Base-by-base conservation (phyloP, 2,329 filamentous ascomycete genomes). In the Aspergillus felis region DNA sequence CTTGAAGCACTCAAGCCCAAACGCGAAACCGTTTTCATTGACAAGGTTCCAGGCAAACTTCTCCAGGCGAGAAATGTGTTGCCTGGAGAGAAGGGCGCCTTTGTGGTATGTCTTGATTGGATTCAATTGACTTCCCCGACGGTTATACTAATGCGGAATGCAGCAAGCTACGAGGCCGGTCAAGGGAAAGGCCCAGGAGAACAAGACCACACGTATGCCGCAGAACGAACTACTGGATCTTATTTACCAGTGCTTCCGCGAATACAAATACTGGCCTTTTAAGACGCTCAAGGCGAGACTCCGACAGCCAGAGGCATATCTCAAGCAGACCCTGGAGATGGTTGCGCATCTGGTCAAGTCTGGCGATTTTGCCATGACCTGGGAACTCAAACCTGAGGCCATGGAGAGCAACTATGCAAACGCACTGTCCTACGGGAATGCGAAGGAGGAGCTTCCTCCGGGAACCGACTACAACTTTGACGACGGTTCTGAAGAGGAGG, bases 181-280 rank as follows among this genome's bases (percentile, higher is more conserved):
- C 68, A 76, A 77, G 60, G 60, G 70, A 63, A 74, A 76, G 66
- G 78, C 84, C 5, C 83, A 85, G 72, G 87, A 90, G 66, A 87
- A 91, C 76, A 97, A 97, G 79, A 88, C 90, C 28, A 89, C 91
- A 35, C 92, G 94, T 76, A 92, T 97, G 76, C 87, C 91, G 48
- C 87, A 92, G 74, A 88, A 91, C 80, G 89, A 94, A 68, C 86
- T 99, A 61, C 78, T 96, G 76, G 92, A 97, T 76, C 83, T 85
- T 62, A 87, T 99, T 60, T 92, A 93, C 79, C 78, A 83, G 51
- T 89, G 87, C 71, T 99, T 97, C 85, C 85, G 87, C 56, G 81
- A 89, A 68, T 96, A 89, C 81, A 87, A 88, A 66, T 97, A 94
- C 76, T 99, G 93, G 92, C 87, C 89, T n/a, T 90, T 97, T 81